Conservation (phyloP, 305 asterid species). For the Plantago lanceolata region DNA sequence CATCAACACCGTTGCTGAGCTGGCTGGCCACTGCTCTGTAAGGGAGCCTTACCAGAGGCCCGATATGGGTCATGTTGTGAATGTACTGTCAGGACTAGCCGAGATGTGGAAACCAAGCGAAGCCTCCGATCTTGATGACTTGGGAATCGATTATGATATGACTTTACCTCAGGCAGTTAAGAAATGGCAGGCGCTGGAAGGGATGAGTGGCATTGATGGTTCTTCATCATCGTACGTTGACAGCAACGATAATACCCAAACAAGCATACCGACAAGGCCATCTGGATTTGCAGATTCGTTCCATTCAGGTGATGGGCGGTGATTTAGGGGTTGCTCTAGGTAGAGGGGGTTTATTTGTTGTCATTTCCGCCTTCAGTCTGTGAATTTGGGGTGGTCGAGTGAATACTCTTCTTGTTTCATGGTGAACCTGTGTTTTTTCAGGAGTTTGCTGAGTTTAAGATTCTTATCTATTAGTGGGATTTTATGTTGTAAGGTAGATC, state of each 20-base stretch:
- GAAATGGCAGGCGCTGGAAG: constrained; percentile 94
- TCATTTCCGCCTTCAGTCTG: neutral
- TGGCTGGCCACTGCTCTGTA: constrained; percentile 89
- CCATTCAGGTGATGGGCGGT: constrained; percentile 75
- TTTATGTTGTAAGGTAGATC: constrained; percentile 2
- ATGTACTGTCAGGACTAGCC: constrained; percentile 72
- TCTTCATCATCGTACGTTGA: constrained; percentile 53
- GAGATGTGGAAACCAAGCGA: constrained; percentile 93
- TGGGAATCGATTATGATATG: constrained; percentile 86
- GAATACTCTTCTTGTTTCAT: neutral
- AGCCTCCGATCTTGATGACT: constrained; percentile 74
- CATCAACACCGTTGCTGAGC: constrained; percentile 64
- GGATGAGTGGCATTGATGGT: constrained; percentile 43
- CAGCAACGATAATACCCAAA: constrained; percentile 71
- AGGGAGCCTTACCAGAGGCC: constrained; percentile 89
- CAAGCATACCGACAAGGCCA: constrained; percentile 85
- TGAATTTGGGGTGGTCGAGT: neutral
- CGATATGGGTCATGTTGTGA: constrained; percentile 89
- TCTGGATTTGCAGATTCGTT: constrained; percentile 80
- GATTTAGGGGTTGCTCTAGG: constrained; percentile 21
- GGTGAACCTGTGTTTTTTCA: neutral
- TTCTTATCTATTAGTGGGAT: neutral
- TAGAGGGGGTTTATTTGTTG: neutral
- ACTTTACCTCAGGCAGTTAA: constrained; percentile 81
- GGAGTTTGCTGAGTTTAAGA: constrained; percentile 3